These are phyloP conservation scores for Psilocybe cyanescens DNA, from an alignment of 768 basidiomycete genomes.

Conservation along the genomic window DNA sequence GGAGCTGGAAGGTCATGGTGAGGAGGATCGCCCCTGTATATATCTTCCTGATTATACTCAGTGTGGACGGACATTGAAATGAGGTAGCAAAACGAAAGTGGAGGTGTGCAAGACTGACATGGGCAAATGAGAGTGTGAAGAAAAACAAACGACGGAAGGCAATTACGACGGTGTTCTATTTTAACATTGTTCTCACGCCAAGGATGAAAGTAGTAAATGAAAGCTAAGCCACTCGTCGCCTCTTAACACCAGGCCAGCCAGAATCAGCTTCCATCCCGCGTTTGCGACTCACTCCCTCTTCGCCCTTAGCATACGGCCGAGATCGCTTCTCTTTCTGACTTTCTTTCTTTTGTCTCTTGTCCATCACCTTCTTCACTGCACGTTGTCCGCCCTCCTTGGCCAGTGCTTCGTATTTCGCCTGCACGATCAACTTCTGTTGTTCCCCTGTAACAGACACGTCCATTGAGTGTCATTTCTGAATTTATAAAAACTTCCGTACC, in stretches of 20 bases:
- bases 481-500: constrained; percentile 47
- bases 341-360: constrained; percentile 87
- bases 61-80: constrained; percentile 25
- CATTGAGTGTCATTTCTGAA: constrained; percentile 10
- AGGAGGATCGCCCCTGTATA: constrained; percentile 61
- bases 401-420: constrained; percentile 80
- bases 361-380: constrained; percentile 86
- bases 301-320: constrained; percentile 59
- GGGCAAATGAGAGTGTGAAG: constrained; percentile 1
- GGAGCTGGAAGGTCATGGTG: constrained; percentile 30
- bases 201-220: neutral
- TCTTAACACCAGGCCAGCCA: constrained; percentile 13
- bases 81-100: constrained; percentile 1
- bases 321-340: constrained; percentile 89
- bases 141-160: neutral
- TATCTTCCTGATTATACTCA: constrained; percentile 45
- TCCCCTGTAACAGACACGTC: constrained; percentile 54
- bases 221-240: constrained; percentile 11
- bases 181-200: constrained; percentile 14
- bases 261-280: constrained; percentile 2
- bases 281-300: constrained; percentile 15
- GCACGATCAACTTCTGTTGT: constrained; percentile 72
- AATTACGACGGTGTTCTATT: constrained; percentile 15
- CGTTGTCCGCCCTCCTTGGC: constrained; percentile 75
- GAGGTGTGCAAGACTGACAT: constrained; percentile 18